Conservation (phyloP, 192 early-diverging fungal genomes). For the Thoreauomyces humboldtii region DNA sequence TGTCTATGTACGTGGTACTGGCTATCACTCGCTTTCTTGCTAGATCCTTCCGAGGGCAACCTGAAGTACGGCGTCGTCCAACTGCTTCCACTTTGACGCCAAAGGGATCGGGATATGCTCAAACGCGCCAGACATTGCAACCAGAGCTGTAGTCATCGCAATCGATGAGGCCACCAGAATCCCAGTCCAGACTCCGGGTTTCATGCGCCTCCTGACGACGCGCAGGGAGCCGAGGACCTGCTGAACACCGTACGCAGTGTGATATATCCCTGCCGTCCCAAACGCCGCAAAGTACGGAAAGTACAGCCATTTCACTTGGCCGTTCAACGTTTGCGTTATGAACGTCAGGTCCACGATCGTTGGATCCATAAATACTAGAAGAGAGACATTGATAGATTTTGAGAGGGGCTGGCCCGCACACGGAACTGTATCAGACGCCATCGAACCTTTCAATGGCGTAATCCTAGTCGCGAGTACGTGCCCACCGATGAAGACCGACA, state of each 20-base stretch:
- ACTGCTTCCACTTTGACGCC: conserved; percentile 13
- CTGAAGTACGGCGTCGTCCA: conserved; percentile 10
- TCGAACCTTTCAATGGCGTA: conserved; percentile 15
- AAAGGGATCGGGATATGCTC: conserved; percentile 24
- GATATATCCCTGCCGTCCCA: conserved; percentile 26
- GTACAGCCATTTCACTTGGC: background rate
- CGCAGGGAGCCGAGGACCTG: conserved; percentile 7
- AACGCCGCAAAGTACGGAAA: conserved; percentile 22
- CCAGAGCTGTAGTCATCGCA: background rate
- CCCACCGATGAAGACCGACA: conserved; percentile 6
- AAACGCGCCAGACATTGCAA: conserved; percentile 17
- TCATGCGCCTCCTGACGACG: background rate
- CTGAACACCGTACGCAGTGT: conserved; percentile 24
- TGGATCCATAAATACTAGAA: conserved; percentile 11
- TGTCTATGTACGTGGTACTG: too few relatives aligned
- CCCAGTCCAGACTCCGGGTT: conserved; percentile 16
- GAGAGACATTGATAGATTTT: too few relatives aligned
- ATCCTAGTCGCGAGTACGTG: conserved; percentile 23
- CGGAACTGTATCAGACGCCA: too few relatives aligned
- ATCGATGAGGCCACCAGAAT: background rate
- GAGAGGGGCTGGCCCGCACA: too few relatives aligned
- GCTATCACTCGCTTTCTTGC: too few relatives aligned
- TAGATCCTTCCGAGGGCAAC: background rate
- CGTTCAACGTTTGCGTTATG: conserved; percentile 6
- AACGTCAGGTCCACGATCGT: conserved; percentile 30